Base-by-base conservation (phyloP, 23 red algal genomes). In the Pyropia yezoensis region DNA sequence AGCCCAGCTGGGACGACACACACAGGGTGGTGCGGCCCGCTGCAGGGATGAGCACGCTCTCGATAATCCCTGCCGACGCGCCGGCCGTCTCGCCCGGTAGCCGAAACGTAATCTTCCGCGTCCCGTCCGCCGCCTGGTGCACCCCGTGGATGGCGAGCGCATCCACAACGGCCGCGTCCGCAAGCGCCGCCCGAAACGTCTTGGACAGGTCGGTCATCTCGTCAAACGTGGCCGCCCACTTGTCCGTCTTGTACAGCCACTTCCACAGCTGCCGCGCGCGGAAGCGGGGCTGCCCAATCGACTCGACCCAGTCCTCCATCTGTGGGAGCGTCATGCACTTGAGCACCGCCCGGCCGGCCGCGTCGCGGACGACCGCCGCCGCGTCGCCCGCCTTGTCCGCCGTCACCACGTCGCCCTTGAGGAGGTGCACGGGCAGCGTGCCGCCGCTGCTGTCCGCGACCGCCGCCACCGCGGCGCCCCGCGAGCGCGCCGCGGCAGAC, bases 221-320 rank as follows among this genome's bases (percentile, higher is more conserved):
- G 3, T 85, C 93, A 50, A 97, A 89, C 2, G 62, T 79, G 13
- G 56, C 51, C 1, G 68, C 85, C 18, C 66, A 53, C 52, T 60
- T 50, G 26, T 76, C 68, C 66, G 61, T 3, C 27, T 80, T 71
- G 68, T 97, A 97, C 52, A 97, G 51, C 93, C 93, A 97, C 54
- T 69, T 52, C 84, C 85, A 97, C n/a, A 97, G 71, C 66, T 97
- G 93, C 29, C 70, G 66, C 15, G 93, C 93, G 58, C 85, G 81
- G 70, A 85, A 97, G 20, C 54, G 67, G 50, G 77, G 76, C 56
- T 90, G 49, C 16, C 75, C 85, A 13, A 97, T 50, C 64, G 45
- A 29, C 30, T 66, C 75, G 11, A 97, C 85, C 71, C 76, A 90
- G 2, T 33, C 29, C 52, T 97, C 79, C 39, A 97, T 47, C 32